Evolutionary conservation across 257 asterid genomes (phyloP).

Genomic region (Forsythia viridissima): DNA sequence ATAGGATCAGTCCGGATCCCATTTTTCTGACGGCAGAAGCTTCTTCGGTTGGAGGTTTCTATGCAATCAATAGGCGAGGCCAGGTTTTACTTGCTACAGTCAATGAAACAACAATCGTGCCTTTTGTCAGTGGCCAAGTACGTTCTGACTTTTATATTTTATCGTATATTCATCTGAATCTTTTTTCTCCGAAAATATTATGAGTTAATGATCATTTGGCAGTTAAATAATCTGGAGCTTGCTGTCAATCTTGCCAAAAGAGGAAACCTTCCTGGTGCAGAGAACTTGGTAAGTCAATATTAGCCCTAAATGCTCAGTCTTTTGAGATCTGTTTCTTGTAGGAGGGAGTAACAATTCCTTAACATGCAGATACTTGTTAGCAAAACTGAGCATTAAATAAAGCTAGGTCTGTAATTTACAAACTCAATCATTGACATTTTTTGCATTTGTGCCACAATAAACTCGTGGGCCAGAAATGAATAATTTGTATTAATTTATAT

Average conservation of each 20-base stretch:
- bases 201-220: conserved; percentile 30
- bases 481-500: no score
- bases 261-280: conserved; percentile 99
- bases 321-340: neutral
- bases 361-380: neutral
- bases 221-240: conserved; percentile 98
- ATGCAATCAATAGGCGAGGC: conserved; percentile 95
- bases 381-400: no score
- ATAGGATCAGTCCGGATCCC: conserved; percentile 98
- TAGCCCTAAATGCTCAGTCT: conserved; percentile 16
- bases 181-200: neutral
- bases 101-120: conserved; percentile 84
- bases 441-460: no score
- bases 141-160: conserved; percentile 26
- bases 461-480: no score
- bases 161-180: neutral
- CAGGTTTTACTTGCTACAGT: conserved; percentile 96
- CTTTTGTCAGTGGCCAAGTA: conserved; percentile 98
- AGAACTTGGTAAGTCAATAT: conserved; percentile 74
- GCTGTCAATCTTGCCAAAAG: conserved; percentile 98
- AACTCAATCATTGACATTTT: no score
- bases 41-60: conserved; percentile 89
- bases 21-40: conserved; percentile 94
- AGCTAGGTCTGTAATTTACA: no score
- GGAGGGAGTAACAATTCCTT: conserved; percentile 1